Conservation (phyloP, 495 filamentous ascomycete genomes). For the Hypoxylon lenormandii region DNA sequence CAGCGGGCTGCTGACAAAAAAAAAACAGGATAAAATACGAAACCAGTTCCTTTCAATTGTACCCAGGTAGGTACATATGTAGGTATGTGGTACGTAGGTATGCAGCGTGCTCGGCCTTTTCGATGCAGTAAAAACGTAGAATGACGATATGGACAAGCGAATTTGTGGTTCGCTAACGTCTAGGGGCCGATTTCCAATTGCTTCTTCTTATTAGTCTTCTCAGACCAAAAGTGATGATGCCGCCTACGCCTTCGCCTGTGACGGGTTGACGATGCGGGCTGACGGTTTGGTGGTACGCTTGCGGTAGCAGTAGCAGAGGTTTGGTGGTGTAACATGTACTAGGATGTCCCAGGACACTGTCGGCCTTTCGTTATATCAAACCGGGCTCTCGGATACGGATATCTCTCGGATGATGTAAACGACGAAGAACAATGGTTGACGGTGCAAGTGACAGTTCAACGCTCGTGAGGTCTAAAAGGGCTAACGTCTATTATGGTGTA, state of each 20-base stretch:
- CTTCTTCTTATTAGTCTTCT: conserved; percentile 15
- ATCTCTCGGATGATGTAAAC: conserved; percentile 28
- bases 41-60: conserved; percentile 4
- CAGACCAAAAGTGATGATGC: conserved; percentile 27
- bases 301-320: conserved; percentile 12
- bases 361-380: conserved; percentile 13
- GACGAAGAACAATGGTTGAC: conserved; percentile 18
- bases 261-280: conserved; percentile 29
- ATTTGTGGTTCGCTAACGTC: conserved; percentile 42
- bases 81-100: not conserved
- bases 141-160: conserved; percentile 46
- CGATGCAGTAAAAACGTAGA: conserved; percentile 38
- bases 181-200: conserved; percentile 15
- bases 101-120: conserved; percentile 27
- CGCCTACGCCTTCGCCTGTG: conserved; percentile 30
- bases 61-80: no score
- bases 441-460: conserved; percentile 25
- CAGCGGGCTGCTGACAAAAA: conserved; percentile 13
- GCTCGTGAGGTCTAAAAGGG: conserved; percentile 22
- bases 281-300: conserved; percentile 25
- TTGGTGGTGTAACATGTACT: conserved; percentile 39
- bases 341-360: conserved; percentile 16
- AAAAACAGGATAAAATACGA: conserved; percentile 27
- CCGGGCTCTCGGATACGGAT: conserved; percentile 22
- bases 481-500: conserved; percentile 20